phyloP scores from a whole-genome alignment of 1,284 basidiomycete genomes.

The Phylloporus gajari region DNA sequence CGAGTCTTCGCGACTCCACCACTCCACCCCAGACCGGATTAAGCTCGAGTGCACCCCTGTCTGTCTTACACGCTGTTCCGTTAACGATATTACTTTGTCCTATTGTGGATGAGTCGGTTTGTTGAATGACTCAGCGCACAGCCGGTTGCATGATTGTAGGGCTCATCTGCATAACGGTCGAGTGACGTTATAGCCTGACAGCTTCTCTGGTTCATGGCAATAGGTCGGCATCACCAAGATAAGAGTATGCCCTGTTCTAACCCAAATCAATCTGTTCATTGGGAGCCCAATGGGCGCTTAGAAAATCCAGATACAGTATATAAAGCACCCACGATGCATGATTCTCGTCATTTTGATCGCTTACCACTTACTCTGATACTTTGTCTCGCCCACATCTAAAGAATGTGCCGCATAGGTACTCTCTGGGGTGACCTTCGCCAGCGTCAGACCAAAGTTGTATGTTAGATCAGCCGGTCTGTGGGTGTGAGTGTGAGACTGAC shows the following conservation, averaged over 20 bases:
- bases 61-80: too few species aligned
- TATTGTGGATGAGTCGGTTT: neutral
- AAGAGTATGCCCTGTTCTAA: too few species aligned
- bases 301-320: neutral
- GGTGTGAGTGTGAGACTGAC: neutral
- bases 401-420: constrained; percentile 34
- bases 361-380: neutral
- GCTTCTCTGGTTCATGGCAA: too few species aligned
- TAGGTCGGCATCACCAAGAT: too few species aligned
- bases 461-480: constrained; percentile 12
- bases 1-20: too few species aligned
- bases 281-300: too few species aligned
- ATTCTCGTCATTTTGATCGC: neutral
- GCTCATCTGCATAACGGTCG: too few species aligned
- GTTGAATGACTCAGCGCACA: neutral
- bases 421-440: constrained; percentile 36
- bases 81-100: too few species aligned
- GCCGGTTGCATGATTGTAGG: neutral
- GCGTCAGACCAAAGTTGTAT: constrained; percentile 40
- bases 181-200: too few species aligned
- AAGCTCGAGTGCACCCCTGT: too few species aligned
- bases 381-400: neutral
- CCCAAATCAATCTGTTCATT: too few species aligned
- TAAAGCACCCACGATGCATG: neutral
- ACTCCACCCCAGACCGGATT: too few species aligned